Conservation (phyloP, 164 flowering plant species). For the Stephania japonica region DNA sequence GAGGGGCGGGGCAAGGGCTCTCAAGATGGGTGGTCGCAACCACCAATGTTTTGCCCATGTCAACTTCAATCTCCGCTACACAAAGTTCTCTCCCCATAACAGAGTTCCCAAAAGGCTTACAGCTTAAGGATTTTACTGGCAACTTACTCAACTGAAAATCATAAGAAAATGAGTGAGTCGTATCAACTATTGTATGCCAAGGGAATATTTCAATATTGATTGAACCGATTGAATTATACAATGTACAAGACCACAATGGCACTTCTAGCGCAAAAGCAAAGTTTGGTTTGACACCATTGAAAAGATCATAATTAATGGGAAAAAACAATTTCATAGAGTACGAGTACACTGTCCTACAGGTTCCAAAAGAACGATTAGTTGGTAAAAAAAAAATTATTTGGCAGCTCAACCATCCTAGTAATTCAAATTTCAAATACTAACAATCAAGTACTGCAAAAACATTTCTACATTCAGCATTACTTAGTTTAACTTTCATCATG, state of each 20-base stretch:
- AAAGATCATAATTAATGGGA: no score
- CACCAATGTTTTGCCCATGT: slow-evolving; percentile 33
- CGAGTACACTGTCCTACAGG: no score
- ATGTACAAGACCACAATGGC: neutral
- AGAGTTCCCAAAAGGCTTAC: slow-evolving; percentile 57
- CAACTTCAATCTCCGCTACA: slow-evolving; percentile 52
- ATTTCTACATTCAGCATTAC: no score
- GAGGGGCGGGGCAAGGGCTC: slow-evolving; percentile 92
- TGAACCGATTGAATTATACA: neutral
- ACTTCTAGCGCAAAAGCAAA: neutral
- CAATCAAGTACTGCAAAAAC: no score
- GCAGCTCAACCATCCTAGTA: no score
- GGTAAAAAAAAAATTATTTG: no score
- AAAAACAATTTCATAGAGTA: no score
- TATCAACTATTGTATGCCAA: neutral
- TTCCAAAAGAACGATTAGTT: no score
- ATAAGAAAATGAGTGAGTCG: slow-evolving; percentile 1
- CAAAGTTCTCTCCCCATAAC: slow-evolving; percentile 86
- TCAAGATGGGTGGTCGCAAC: slow-evolving; percentile 95
- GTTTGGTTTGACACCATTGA: no score
- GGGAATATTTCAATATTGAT: neutral
- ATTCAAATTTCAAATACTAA: no score
- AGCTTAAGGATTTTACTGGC: slow-evolving; percentile 60
- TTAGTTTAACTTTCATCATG: neutral
- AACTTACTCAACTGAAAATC: slow-evolving; percentile 66